A percentile compares a stretch with the other conserved stretches of the same genome.
These are phyloP conservation scores for Fistulinella prunicolor DNA, from an alignment of 768 basidiomycete species.

Conservation along the genomic window DNA sequence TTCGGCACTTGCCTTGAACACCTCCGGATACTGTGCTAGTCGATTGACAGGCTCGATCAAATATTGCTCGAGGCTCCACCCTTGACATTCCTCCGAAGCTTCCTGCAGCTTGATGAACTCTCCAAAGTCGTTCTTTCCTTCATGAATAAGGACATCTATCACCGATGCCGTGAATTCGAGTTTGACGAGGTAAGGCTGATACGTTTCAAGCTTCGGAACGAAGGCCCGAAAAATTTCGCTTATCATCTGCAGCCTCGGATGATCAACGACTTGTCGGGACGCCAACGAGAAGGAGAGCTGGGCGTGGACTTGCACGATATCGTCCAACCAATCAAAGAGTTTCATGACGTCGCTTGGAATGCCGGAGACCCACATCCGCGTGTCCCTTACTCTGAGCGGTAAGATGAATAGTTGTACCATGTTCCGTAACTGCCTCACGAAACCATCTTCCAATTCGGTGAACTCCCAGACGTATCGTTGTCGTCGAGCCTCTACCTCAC, in stretches of 20 bases:
- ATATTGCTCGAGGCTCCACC: constrained; percentile 64
- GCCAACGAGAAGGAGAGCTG: constrained; percentile 54
- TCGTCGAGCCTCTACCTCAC: constrained; percentile 52
- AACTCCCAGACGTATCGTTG: constrained; percentile 71
- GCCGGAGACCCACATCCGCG: constrained; percentile 75
- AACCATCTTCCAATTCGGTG: constrained; percentile 61
- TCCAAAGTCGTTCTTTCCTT: constrained; percentile 69
- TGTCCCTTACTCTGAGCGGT: constrained; percentile 71
- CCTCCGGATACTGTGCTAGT: constrained; percentile 64
- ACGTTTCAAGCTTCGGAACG: constrained; percentile 69
- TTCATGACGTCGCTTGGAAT: constrained; percentile 68
- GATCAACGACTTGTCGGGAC: constrained; percentile 38
- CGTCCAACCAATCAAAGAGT: constrained; percentile 86
- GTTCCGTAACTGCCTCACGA: constrained; percentile 62
- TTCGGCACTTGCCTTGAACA: constrained; percentile 62
- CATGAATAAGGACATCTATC: constrained; percentile 48
- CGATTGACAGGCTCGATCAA: constrained; percentile 75
- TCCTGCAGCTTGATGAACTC: constrained; percentile 79
- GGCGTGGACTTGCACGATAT: constrained; percentile 75
- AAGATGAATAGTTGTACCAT: constrained; percentile 73
- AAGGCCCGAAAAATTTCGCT: constrained; percentile 59
- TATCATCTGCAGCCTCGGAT: constrained; percentile 48
- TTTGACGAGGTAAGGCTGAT: constrained; percentile 82
- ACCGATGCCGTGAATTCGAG: constrained; percentile 57
- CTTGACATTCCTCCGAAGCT: constrained; percentile 47